Evolutionary conservation across 805 yeast species (phyloP).

Genomic region (Metschnikowia borealis): DNA sequence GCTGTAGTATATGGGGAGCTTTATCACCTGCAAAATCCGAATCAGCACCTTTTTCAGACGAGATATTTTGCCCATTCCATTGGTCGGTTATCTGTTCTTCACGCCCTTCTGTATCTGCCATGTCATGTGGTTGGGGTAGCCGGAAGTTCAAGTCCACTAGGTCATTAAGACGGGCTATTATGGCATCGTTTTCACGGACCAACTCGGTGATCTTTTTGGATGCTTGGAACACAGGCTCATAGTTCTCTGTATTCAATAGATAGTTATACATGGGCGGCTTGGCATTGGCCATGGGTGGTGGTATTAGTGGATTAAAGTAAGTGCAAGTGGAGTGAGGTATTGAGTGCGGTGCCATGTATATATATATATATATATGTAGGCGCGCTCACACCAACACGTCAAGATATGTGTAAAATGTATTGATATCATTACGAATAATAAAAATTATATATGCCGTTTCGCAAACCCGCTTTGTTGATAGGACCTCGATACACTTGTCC

Average conservation of each 20-base stretch:
- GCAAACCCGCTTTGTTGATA: background rate
- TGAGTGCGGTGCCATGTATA: background rate
- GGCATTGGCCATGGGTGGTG: background rate
- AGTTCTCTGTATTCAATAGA: constrained; percentile 29
- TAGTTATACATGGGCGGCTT: constrained; percentile 8
- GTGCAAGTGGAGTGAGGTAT: background rate
- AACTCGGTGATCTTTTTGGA: constrained; percentile 18
- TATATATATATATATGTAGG: background rate
- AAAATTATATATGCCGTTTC: background rate
- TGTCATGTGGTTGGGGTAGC: constrained; percentile 10
- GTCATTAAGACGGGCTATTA: constrained; percentile 20
- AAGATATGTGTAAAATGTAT: background rate
- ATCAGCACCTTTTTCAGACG: background rate
- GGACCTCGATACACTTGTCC: background rate
- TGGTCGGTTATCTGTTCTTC: background rate
- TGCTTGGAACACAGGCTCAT: constrained; percentile 26
- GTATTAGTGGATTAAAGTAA: too few relatives aligned
- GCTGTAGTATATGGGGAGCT: background rate
- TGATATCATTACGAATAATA: background rate
- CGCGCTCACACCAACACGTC: background rate
- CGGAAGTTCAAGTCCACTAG: constrained; percentile 21
- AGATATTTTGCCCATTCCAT: background rate
- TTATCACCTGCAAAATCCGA: background rate
- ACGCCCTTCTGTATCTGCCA: background rate
- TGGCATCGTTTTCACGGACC: constrained; percentile 23